Percentiles rank a stretch among this genome's conserved stretches.
Conservation (phyloP, 148 eudicot genomes). For the Vaccinium macrocarpon region DNA sequence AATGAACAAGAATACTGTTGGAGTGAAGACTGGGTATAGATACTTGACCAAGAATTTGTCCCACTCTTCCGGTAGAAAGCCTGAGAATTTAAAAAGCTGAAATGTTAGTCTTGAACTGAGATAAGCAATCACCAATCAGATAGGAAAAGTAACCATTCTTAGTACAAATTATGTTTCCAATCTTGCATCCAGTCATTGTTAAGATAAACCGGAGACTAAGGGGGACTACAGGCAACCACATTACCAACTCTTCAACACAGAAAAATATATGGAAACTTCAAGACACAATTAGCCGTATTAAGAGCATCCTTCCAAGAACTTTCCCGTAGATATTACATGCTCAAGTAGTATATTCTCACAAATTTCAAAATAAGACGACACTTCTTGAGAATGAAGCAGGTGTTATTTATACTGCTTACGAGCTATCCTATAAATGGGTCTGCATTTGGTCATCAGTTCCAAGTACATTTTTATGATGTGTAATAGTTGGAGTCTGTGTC, state of each 20-base stretch:
- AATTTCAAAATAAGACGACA: background rate
- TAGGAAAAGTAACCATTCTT: background rate
- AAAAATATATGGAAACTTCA: background rate
- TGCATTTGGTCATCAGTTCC: background rate
- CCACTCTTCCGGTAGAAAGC: slow-evolving; percentile 74
- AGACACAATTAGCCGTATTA: background rate
- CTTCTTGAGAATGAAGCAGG: background rate
- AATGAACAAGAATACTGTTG: slow-evolving; percentile 78
- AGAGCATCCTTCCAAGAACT: background rate
- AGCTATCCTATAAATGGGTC: background rate
- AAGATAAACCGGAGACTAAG: background rate
- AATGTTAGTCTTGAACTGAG: background rate
- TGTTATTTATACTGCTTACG: background rate
- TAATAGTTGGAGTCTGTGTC: background rate
- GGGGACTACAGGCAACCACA: background rate
- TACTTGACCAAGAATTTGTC: slow-evolving; percentile 72
- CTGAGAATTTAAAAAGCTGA: slow-evolving; percentile 30
- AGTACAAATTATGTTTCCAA: background rate
- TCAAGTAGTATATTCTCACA: background rate
- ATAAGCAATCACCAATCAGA: background rate
- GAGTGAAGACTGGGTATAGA: slow-evolving; percentile 82
- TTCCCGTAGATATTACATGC: background rate
- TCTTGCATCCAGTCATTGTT: background rate
- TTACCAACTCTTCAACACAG: background rate
- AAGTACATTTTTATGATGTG: background rate